Evolutionary conservation across 192 early-diverging fungal genomes (phyloP).

Genomic region (Coemansia sp.): DNA sequence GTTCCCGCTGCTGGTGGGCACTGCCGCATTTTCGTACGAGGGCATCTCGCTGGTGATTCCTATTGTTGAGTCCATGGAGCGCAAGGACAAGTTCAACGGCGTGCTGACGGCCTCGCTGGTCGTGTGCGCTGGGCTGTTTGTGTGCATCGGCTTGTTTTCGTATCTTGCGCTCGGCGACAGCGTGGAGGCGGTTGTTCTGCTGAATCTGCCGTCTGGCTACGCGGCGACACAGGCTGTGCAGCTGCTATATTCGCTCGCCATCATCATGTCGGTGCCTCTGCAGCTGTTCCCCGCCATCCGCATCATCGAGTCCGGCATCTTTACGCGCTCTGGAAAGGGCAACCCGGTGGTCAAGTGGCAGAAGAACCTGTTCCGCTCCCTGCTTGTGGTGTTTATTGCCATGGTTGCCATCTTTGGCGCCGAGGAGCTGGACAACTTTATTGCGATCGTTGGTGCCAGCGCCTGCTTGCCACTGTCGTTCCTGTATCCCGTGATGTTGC

Average conservation of each 20-base stretch:
- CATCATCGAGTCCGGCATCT: slow-evolving; percentile 88
- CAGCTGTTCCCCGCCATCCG: slow-evolving; percentile 91
- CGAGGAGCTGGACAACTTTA: slow-evolving; percentile 77
- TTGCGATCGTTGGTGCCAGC: slow-evolving; percentile 78
- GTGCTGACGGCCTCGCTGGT: slow-evolving; percentile 81
- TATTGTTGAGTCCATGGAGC: slow-evolving; percentile 82
- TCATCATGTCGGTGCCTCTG: slow-evolving; percentile 90
- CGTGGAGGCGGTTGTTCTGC: slow-evolving; percentile 84
- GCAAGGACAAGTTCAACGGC: slow-evolving; percentile 80
- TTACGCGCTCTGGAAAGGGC: slow-evolving; percentile 78
- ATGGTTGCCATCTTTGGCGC: slow-evolving; percentile 74
- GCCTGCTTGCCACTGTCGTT: slow-evolving; percentile 74
- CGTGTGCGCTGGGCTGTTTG: slow-evolving; percentile 77
- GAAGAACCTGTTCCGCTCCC: slow-evolving; percentile 77
- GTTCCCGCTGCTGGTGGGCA: slow-evolving; percentile 90
- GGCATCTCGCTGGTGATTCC: slow-evolving; percentile 83
- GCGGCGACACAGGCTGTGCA: slow-evolving; percentile 72
- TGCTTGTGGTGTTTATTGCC: slow-evolving; percentile 68
- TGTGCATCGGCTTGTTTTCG: slow-evolving; percentile 75
- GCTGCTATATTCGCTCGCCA: slow-evolving; percentile 86
- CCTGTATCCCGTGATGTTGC: slow-evolving; percentile 86
- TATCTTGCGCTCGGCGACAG: slow-evolving; percentile 85
- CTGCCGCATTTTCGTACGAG: slow-evolving; percentile 90
- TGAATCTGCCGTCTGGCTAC: slow-evolving; percentile 75
- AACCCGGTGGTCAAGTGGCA: slow-evolving; percentile 79